phyloP scores from a whole-genome alignment of 352 stramenopile genomes.

The Globisporangium polare region DNA sequence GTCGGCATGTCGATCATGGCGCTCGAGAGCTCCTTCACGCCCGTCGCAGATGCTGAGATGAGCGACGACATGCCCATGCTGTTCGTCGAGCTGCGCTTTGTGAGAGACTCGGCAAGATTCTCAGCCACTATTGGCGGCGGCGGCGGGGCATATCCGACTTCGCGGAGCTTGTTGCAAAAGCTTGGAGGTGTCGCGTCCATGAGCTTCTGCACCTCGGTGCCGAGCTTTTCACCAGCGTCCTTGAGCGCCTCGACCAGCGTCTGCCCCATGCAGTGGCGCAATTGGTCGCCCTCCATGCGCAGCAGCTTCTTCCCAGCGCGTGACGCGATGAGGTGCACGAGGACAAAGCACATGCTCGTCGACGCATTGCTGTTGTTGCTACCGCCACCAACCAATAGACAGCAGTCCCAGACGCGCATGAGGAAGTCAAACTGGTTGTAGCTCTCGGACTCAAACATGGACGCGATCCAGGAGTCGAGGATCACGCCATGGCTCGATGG shows the following conservation, averaged over 20 bases:
- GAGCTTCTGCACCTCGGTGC: constrained; percentile 39
- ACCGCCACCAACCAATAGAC: constrained; percentile 33
- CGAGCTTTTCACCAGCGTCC: constrained; percentile 29
- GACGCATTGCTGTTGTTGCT: constrained; percentile 10
- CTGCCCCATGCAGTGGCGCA: constrained; percentile 64
- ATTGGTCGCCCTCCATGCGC: constrained; percentile 66
- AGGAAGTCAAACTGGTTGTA: constrained; percentile 49
- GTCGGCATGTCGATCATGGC: constrained; percentile 72
- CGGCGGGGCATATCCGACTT: constrained; percentile 24
- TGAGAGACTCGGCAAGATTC: neutral
- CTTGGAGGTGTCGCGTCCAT: constrained; percentile 62
- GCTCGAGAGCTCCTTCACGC: constrained; percentile 58
- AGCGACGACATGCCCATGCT: constrained; percentile 48
- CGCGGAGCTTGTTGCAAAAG: constrained; percentile 49
- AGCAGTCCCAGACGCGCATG: constrained; percentile 71
- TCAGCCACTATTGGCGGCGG: neutral
- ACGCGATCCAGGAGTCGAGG: constrained; percentile 66
- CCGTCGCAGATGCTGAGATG: constrained; percentile 59
- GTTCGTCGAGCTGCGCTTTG: constrained; percentile 8
- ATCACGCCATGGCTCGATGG: constrained; percentile 23
- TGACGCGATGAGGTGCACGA: constrained; percentile 34
- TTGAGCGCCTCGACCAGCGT: constrained; percentile 50
- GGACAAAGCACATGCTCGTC: constrained; percentile 46
- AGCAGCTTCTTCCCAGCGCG: constrained; percentile 56
- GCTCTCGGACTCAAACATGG: constrained; percentile 64